Evolutionary conservation across 805 yeast species (phyloP).

Genomic region (Tetrapisispora fleetii): DNA sequence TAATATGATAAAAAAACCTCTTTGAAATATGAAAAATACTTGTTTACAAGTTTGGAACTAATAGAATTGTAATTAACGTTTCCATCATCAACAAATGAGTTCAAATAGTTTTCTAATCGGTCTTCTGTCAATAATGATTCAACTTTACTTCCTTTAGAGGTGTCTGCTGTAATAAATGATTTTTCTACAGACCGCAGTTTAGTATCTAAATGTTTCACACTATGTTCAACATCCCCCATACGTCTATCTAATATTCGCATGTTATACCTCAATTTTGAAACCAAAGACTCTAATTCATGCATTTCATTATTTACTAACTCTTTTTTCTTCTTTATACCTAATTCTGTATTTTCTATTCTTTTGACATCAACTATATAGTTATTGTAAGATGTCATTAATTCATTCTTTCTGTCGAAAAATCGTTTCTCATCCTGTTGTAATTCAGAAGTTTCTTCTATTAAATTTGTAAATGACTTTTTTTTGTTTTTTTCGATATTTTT

Average conservation of each 20-base stretch:
- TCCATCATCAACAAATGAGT: not conserved
- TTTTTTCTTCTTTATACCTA: constrained; percentile 19
- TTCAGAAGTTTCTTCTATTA: not conserved
- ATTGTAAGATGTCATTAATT: constrained; percentile 11
- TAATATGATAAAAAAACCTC: not conserved
- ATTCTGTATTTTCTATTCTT: constrained; percentile 13
- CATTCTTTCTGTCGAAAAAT: constrained; percentile 7
- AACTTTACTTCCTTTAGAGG: not conserved
- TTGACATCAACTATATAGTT: constrained; percentile 12
- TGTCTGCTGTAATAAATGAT: constrained; percentile 1
- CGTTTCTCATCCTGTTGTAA: constrained; percentile 4
- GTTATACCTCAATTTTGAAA: constrained; percentile 58
- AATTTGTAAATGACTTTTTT: not conserved
- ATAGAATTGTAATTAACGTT: not conserved
- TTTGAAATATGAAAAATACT: not conserved
- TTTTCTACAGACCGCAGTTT: constrained; percentile 16
- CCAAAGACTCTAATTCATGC: constrained; percentile 43
- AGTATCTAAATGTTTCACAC: constrained; percentile 36
- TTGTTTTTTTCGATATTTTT: constrained; percentile 7
- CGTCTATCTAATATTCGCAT: constrained; percentile 47
- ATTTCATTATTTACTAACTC: constrained; percentile 32
- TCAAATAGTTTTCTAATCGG: constrained; percentile 1
- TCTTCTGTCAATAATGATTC: not conserved
- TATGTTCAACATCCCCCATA: constrained; percentile 58
- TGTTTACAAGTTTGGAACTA: not conserved